These are phyloP conservation scores for Cymodocea nodosa DNA, from an alignment of 116 monocot species.

Conservation along the genomic window DNA sequence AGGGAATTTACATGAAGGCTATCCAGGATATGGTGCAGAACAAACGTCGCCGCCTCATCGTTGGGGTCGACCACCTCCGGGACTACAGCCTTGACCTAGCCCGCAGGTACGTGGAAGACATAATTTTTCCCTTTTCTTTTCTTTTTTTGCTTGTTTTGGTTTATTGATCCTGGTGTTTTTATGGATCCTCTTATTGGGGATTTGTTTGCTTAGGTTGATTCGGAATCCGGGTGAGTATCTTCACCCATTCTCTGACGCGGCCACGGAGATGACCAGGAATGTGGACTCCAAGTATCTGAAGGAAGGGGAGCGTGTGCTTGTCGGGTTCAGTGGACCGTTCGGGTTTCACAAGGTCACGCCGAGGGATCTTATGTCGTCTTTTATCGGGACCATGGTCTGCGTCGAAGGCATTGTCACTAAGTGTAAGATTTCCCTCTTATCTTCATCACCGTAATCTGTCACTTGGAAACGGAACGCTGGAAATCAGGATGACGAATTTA, in stretches of 20 bases:
- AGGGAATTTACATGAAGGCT: conserved; percentile 56
- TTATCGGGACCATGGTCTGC: conserved; percentile 94
- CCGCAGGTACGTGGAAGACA: conserved; percentile 33
- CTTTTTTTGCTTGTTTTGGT: background rate
- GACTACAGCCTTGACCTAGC: conserved; percentile 76
- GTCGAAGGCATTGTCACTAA: conserved; percentile 97
- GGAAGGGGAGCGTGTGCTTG: conserved; percentile 77
- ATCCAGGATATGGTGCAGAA: conserved; percentile 64
- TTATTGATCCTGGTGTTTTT: background rate
- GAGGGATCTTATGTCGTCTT: conserved; percentile 91
- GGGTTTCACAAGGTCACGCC: conserved; percentile 92
- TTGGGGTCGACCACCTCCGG: conserved; percentile 78
- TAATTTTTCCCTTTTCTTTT: conserved; percentile 1
- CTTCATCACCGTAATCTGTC: too few species aligned
- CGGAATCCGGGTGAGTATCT: conserved; percentile 69
- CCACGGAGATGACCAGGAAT: conserved; percentile 52
- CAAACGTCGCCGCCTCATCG: conserved; percentile 62
- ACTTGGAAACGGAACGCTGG: too few species aligned
- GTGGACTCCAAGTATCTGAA: conserved; percentile 59
- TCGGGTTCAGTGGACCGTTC: conserved; percentile 77
- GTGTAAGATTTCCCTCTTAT: conserved; percentile 31
- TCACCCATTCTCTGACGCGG: conserved; percentile 69
- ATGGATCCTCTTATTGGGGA: background rate
- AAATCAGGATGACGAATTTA: too few species aligned
- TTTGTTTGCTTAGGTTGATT: conserved; percentile 47